Evolutionary conservation across 2,329 filamentous ascomycete genomes (phyloP).

Genomic region (Aspergillus latus): DNA sequence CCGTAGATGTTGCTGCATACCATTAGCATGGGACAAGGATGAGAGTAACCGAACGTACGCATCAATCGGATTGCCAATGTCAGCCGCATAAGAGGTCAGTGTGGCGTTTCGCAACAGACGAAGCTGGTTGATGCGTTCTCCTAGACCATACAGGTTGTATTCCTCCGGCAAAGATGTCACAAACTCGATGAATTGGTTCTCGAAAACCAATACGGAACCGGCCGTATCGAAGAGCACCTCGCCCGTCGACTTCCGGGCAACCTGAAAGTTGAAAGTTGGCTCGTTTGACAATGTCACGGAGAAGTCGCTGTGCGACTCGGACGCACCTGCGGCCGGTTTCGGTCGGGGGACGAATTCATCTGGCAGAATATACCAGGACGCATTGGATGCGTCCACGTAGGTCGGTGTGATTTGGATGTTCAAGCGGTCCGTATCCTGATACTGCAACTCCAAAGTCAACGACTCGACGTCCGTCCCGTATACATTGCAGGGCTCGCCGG

Average conservation of each 20-base stretch:
- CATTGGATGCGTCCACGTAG: conserved; percentile 60
- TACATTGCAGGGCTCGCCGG: conserved; percentile 63
- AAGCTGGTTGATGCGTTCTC: conserved; percentile 70
- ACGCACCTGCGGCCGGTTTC: conserved; percentile 43
- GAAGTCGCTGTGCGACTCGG: conserved; percentile 44
- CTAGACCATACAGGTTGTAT: conserved; percentile 74
- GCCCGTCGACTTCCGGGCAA: conserved; percentile 58
- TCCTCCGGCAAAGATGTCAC: conserved; percentile 64
- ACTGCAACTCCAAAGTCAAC: conserved; percentile 67
- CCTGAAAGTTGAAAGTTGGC: conserved; percentile 58
- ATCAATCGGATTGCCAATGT: conserved; percentile 60
- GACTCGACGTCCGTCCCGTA: conserved; percentile 73
- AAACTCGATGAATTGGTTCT: conserved; percentile 77
- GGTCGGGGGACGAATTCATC: conserved; percentile 63
- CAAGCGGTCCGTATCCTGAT: conserved; percentile 64
- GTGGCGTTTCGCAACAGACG: conserved; percentile 72
- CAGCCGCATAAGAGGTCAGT: conserved; percentile 66
- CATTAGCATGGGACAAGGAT: background rate
- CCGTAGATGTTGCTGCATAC: conserved; percentile 68
- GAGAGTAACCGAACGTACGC: conserved; percentile 28
- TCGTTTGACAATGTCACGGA: conserved; percentile 58
- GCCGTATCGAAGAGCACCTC: conserved; percentile 69
- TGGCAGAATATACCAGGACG: conserved; percentile 66
- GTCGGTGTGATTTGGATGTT: conserved; percentile 70
- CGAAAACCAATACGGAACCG: conserved; percentile 66